phyloP scores from a whole-genome alignment of 2,329 filamentous ascomycete species.

The Cladophialophora immunda region DNA sequence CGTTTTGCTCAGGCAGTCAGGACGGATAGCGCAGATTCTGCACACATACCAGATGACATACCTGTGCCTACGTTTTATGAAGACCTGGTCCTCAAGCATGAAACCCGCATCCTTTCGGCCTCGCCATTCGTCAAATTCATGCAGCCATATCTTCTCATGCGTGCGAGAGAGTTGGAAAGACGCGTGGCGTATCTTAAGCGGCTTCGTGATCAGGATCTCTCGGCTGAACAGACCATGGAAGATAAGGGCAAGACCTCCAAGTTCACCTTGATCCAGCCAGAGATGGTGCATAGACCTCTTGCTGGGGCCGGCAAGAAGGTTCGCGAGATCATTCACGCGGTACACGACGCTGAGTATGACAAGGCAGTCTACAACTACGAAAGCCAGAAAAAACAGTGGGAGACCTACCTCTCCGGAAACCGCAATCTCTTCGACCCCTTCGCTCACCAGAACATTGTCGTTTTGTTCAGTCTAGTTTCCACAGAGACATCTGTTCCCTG shows the following conservation, averaged over 20 bases:
- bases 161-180: constrained; percentile 88
- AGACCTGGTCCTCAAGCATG: constrained; percentile 91
- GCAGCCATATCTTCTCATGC: constrained; percentile 91
- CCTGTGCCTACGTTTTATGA: constrained; percentile 93
- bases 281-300: constrained; percentile 89
- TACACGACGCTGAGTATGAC: constrained; percentile 96
- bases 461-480: constrained; percentile 92
- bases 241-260: constrained; percentile 73
- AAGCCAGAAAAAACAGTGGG: constrained; percentile 95
- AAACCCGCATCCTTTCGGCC: constrained; percentile 91
- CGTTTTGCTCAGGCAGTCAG: constrained; percentile 28
- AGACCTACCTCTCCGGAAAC: constrained; percentile 89
- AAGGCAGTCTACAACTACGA: constrained; percentile 92
- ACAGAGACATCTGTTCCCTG: constrained; percentile 94
- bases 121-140: constrained; percentile 97
- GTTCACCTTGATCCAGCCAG: constrained; percentile 90
- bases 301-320: constrained; percentile 84
- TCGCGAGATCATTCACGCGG: constrained; percentile 91
- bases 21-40: constrained; percentile 56
- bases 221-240: constrained; percentile 55
- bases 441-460: constrained; percentile 94
- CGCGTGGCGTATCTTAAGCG: constrained; percentile 82
- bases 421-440: constrained; percentile 92
- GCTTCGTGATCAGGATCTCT: constrained; percentile 74
- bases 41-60: constrained; percentile 76